Conservation (phyloP, 495 filamentous ascomycete species). For the Hypoxylon subgilvum region DNA sequence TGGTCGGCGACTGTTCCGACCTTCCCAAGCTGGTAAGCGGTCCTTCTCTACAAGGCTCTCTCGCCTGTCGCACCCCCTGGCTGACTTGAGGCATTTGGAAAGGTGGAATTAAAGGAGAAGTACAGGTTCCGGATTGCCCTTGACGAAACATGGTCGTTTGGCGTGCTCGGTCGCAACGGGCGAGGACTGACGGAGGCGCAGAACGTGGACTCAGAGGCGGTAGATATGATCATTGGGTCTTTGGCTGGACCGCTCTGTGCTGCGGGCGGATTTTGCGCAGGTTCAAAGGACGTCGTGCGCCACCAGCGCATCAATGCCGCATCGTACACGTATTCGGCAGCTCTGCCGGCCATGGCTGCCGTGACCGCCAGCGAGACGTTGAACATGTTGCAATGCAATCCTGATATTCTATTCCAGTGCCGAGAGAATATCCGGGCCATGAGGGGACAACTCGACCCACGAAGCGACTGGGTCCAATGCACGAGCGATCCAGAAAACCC, state of each 20-base stretch:
- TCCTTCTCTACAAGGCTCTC: not conserved
- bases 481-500: conserved; percentile 86
- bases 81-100: conserved; percentile 16
- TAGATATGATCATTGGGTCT: conserved; percentile 94
- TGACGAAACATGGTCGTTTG: conserved; percentile 97
- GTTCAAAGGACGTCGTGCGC: conserved; percentile 85
- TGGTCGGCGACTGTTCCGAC: conserved; percentile 81
- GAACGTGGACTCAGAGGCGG: conserved; percentile 85
- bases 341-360: conserved; percentile 88
- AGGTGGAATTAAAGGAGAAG: conserved; percentile 88
- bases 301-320: conserved; percentile 91
- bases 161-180: conserved; percentile 87
- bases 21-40: conserved; percentile 78
- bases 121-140: conserved; percentile 98
- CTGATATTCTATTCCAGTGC: conserved; percentile 74
- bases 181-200: conserved; percentile 93
- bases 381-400: conserved; percentile 79
- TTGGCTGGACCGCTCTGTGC: conserved; percentile 88
- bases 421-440: conserved; percentile 83
- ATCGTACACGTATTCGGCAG: conserved; percentile 93
- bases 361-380: conserved; percentile 93
- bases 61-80: not conserved
- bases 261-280: conserved; percentile 94
- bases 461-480: conserved; percentile 89
- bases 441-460: conserved; percentile 84